Conservation (phyloP, 805 yeast species). For the Pichia phayaonensis region DNA sequence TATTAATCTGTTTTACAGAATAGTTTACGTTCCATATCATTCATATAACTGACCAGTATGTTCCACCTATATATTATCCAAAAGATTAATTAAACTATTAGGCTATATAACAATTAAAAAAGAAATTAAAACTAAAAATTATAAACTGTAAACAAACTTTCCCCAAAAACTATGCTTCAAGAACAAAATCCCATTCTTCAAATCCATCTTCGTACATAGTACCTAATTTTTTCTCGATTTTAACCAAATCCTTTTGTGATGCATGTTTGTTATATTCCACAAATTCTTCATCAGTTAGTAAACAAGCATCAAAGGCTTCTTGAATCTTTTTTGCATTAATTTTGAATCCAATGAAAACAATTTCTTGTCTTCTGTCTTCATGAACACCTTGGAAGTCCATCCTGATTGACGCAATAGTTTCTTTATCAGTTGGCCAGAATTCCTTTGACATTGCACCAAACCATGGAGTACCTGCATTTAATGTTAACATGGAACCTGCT, state of each 20-base stretch:
- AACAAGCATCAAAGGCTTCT: constrained; percentile 30
- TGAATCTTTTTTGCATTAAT: constrained; percentile 26
- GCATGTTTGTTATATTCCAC: constrained; percentile 24
- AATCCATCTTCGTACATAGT: constrained; percentile 34
- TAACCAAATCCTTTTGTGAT: constrained; percentile 23
- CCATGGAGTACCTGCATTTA: constrained; percentile 4
- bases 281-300: constrained; percentile 34
- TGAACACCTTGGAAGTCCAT: constrained; percentile 32
- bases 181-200: constrained; percentile 31
- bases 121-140: neutral
- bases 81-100: neutral
- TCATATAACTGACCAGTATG: too few relatives aligned
- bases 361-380: constrained; percentile 39
- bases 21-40: too few relatives aligned
- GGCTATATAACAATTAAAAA: neutral
- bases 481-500: constrained; percentile 10
- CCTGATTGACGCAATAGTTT: constrained; percentile 19
- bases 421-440: neutral
- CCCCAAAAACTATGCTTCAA: neutral
- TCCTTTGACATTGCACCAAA: constrained; percentile 6
- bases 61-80: too few relatives aligned
- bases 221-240: constrained; percentile 27
- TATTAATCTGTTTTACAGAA: too few relatives aligned
- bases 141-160: neutral
- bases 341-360: constrained; percentile 37